These are phyloP conservation scores for Primulina eburnea DNA, from an alignment of 257 asterid species.

Conservation along the genomic window DNA sequence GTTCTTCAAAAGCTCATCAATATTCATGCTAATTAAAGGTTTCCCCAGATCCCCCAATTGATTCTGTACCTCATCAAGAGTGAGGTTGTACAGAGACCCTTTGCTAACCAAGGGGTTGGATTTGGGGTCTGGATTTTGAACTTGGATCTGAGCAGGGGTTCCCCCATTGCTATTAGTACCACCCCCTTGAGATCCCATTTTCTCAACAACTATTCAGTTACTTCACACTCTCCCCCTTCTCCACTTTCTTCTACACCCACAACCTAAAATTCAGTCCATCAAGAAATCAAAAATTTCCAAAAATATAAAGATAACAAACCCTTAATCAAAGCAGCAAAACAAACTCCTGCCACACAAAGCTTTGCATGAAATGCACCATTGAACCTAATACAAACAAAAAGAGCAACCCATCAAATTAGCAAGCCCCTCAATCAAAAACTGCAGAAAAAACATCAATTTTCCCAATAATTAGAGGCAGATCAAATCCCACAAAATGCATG, in stretches of 20 bases:
- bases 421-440: constrained; percentile 14
- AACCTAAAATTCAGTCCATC: constrained; percentile 25
- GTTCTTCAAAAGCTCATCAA: constrained; percentile 87
- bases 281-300: constrained; percentile 19
- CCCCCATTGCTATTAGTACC: constrained; percentile 39
- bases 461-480: constrained; percentile 22
- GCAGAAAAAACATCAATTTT: constrained; percentile 26
- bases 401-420: constrained; percentile 29
- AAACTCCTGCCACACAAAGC: constrained; percentile 27
- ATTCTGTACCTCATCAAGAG: constrained; percentile 87
- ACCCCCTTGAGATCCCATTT: constrained; percentile 81
- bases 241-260: constrained; percentile 7
- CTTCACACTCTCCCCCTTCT: constrained; percentile 16
- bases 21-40: constrained; percentile 83
- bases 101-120: constrained; percentile 50
- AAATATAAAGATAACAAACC: not conserved
- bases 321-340: constrained; percentile 24
- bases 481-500: constrained; percentile 38
- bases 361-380: constrained; percentile 32
- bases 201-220: constrained; percentile 34
- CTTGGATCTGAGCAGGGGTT: constrained; percentile 30
- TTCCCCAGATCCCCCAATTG: constrained; percentile 79
- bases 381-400: constrained; percentile 23
- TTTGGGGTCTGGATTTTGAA: constrained; percentile 38
- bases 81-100: constrained; percentile 78